Percentiles rank a stretch among this genome's conserved stretches.
Conservation (phyloP, 1,284 basidiomycete genomes). For the Paramarasmius palmivorus region DNA sequence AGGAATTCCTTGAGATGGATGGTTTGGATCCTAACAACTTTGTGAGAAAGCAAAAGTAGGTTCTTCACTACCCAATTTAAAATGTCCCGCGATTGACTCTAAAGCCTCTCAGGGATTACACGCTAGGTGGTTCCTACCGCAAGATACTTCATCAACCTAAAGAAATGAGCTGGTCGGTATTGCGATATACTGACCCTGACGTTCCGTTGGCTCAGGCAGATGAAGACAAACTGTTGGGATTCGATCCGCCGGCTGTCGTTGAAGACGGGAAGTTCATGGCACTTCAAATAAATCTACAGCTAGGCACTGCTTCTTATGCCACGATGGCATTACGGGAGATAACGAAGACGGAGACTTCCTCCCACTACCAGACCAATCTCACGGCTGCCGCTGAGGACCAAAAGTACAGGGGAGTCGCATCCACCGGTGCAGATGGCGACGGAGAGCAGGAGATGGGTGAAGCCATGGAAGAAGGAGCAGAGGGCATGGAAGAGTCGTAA, state of each 20-base stretch:
- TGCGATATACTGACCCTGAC: conserved; percentile 93
- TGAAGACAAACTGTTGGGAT: conserved; percentile 86
- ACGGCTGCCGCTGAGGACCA: conserved; percentile 86
- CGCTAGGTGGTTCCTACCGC: conserved; percentile 90
- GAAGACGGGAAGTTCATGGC: conserved; percentile 83
- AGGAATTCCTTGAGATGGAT: conserved; percentile 78
- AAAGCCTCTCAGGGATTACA: conserved; percentile 72
- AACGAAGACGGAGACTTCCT: conserved; percentile 90
- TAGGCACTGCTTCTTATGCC: conserved; percentile 90
- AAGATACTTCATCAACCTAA: conserved; percentile 86
- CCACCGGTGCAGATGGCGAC: conserved; percentile 28
- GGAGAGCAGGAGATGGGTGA: conserved; percentile 24
- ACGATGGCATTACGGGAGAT: conserved; percentile 95
- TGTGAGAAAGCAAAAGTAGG: conserved; percentile 84
- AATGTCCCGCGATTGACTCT: conserved; percentile 10
- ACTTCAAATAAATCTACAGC: conserved; percentile 75
- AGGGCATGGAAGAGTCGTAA: background rate
- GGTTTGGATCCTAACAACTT: conserved; percentile 89
- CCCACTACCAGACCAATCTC: conserved; percentile 80
- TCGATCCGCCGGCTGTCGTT: conserved; percentile 67
- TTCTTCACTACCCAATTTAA: conserved; percentile 3
- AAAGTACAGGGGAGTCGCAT: conserved; percentile 58
- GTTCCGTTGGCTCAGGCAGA: conserved; percentile 90
- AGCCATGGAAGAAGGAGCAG: conserved; percentile 19
- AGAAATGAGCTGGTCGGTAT: conserved; percentile 76